Base-by-base conservation (phyloP, 352 stramenopile species). In the Globisporangium barbulae region DNA sequence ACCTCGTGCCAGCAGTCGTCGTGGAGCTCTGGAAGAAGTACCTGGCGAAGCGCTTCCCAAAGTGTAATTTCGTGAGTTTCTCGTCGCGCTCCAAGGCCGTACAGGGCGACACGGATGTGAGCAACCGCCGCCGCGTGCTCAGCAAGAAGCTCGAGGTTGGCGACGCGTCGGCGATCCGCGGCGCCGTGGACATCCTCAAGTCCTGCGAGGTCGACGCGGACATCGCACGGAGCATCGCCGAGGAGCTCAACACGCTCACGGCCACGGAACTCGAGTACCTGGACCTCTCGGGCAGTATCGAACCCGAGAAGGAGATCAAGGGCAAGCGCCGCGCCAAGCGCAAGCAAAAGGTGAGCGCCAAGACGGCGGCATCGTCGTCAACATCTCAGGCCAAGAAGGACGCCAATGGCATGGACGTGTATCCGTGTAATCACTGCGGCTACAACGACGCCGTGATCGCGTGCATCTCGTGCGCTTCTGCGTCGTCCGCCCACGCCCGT, bases 121-220 rank as follows among this genome's bases (percentile, higher is more conserved):
- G 78, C 53, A 70, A 70, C 47, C 78, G 86, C 45, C 77, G 86
- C 1, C 83, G 85, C 61, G 81, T 94, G 22, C 74, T 94, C 19
- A 89, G 78, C 65, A 91, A 92, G 65, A 92, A 92, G 62, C 64
- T 94, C 13, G 77, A 94, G 59, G 78, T 94, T 8, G 83, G 85
- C 50, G 83, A 92, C 39, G 64, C 74, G 13, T 89, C 76, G 0
- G 83, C 85, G 0, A 75, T 92, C 13, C 78, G 81, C 39, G 83
- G 83, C 22, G 83, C 85, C 3, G 69, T 87, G 0, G 68, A 84
- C 45, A 94, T 94, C 59, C 71, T 94, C 25, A 70, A 79, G n/a
- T 69, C 83, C 28, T 94, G 85, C 64, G 81, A 79, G 3, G 80
- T 94, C 56, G 71, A 81, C 19, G 49, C 71, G 2, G 67, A 55